A percentile compares a stretch with the other conserved stretches of the same genome.
These are phyloP conservation scores for Colletotrichum sojae DNA, from an alignment of 2,329 filamentous ascomycete genomes.

Conservation along the genomic window DNA sequence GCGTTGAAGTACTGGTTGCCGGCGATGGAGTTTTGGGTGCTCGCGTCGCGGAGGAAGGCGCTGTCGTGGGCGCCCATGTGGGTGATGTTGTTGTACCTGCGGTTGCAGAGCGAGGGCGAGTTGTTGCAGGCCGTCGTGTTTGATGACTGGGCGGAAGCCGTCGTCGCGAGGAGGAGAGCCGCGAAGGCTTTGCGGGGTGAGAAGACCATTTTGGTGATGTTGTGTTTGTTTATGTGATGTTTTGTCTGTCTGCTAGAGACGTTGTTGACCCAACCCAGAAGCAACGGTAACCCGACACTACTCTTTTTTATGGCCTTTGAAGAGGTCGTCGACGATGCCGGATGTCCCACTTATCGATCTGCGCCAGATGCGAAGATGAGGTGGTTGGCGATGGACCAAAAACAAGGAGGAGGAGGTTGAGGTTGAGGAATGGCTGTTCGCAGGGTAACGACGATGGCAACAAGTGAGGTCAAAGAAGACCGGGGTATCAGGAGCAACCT, in stretches of 20 bases:
- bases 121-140: constrained; percentile 79
- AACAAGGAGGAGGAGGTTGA: constrained; percentile 29
- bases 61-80: constrained; percentile 84
- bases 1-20: constrained; percentile 84
- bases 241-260: not conserved
- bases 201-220: constrained; percentile 45
- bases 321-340: not conserved
- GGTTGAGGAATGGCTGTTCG: constrained; percentile 19
- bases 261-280: not conserved
- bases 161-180: constrained; percentile 45
- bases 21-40: constrained; percentile 72
- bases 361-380: constrained; percentile 18
- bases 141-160: constrained; percentile 44
- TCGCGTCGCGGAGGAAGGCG: constrained; percentile 77
- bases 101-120: constrained; percentile 79
- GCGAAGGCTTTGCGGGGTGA: constrained; percentile 46
- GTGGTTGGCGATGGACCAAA: constrained; percentile 24
- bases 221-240: constrained; percentile 5
- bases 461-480: constrained; percentile 10
- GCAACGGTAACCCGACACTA: not conserved
- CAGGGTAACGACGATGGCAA: constrained; percentile 31
- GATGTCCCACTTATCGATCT: not conserved
- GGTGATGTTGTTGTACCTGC: constrained; percentile 81
- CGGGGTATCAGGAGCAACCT: constrained; percentile 14
- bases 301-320: constrained; percentile 10